Base-by-base conservation (phyloP, 176 grass and related monocot genomes). In the Stipa capillata region DNA sequence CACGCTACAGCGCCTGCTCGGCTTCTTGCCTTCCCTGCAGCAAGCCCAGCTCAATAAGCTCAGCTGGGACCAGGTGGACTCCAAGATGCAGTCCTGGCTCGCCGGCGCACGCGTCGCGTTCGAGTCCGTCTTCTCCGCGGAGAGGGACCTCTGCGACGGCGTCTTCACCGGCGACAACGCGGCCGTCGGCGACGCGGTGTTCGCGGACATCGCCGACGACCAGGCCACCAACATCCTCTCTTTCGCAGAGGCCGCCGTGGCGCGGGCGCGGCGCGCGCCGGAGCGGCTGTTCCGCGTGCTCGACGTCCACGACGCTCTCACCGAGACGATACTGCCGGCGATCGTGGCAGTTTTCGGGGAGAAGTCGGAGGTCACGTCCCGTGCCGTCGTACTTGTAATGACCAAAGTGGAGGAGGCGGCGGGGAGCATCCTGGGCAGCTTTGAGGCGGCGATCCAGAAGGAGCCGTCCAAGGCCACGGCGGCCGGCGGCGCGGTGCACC, bases 201-300 rank as follows among this genome's bases (percentile, higher is more conserved):
- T 97, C 2, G 45, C 43, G 21, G 87, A 25, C 32, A 64, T 97
- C 36, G 64, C 80, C 10, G 20, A 37, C 12, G 86, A 93, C 16
- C 85, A 84, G 1, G 86, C 89, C 40, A 49, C 45, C 0, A 17
- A 20, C 1, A 74, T 93, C 57, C 77, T 97, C 25, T 51, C 33
- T 23, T 42, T 91, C 33, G 88, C 88, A 0, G 88, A 91, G 49
- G 48, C 53, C 18, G 73, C 43, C 33, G 84, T 80, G n/a, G 85
- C 79, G 13, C 75, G 74, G 4, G 82, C 84, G 0, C 86, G 65
- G 21, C 84, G 88, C 41, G 79, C 84, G 0, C 85, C 88, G 0
- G 88, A 97, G 35, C 83, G 88, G 15, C 86, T 97, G 58, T 88
- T 97, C 82, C 80, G 88, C 39, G 74, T 97, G 51, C 85, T 97